Conservation (phyloP, 352 stramenopile species). For the Phytopythium chamaehyphon region DNA sequence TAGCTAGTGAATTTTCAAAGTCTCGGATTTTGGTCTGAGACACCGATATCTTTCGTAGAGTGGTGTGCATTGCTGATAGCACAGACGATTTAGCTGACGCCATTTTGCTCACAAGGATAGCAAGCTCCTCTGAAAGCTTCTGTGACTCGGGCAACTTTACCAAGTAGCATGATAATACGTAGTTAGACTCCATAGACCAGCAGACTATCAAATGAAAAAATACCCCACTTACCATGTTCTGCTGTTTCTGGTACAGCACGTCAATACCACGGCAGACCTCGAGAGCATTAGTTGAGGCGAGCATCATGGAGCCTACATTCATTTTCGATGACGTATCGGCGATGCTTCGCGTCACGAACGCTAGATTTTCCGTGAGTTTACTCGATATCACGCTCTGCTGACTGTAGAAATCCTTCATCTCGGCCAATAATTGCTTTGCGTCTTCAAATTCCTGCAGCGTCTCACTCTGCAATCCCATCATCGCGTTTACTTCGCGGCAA, state of each 20-base stretch:
- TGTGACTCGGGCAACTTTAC: constrained; percentile 58
- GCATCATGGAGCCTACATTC: constrained; percentile 62
- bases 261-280: constrained; percentile 84
- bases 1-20: constrained; percentile 82
- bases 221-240: constrained; percentile 49
- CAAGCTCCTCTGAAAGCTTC: constrained; percentile 59
- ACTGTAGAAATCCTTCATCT: constrained; percentile 44
- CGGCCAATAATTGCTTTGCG: constrained; percentile 37
- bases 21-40: constrained; percentile 87
- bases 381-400: constrained; percentile 54
- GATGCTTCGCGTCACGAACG: constrained; percentile 62
- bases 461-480: constrained; percentile 40
- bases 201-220: neutral
- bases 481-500: constrained; percentile 47
- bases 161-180: constrained; percentile 1
- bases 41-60: constrained; percentile 66
- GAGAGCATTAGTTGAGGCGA: constrained; percentile 67
- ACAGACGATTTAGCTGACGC: constrained; percentile 47
- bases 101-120: constrained; percentile 46
- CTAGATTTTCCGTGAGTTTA: constrained; percentile 62
- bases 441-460: constrained; percentile 37
- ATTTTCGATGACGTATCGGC: constrained; percentile 55
- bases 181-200: neutral
- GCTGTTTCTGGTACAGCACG: constrained; percentile 69
- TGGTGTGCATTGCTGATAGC: constrained; percentile 53